These are phyloP conservation scores for Talaromyces albobiverticillius DNA, from an alignment of 2,329 filamentous ascomycete genomes.

Conservation along the genomic window DNA sequence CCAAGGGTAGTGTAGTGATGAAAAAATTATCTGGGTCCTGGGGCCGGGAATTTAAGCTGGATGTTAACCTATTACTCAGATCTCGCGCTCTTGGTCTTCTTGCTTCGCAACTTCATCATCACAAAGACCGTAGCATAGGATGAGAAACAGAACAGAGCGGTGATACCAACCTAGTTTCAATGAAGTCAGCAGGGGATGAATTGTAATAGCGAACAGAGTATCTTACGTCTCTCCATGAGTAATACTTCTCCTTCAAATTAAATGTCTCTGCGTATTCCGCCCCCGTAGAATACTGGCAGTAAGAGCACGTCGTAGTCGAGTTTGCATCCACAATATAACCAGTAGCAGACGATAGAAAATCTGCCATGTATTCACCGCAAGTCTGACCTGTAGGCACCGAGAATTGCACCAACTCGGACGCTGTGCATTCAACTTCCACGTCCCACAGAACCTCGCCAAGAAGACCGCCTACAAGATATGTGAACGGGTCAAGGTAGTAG, in stretches of 20 bases:
- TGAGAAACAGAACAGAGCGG: constrained; percentile 42
- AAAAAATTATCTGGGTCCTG: background rate
- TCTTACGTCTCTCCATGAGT: constrained; percentile 37
- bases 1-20: no score
- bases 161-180: constrained; percentile 35
- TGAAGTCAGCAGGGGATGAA: background rate
- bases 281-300: constrained; percentile 30
- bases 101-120: constrained; percentile 50
- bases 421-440: constrained; percentile 34
- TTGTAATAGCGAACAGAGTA: background rate
- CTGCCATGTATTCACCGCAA: constrained; percentile 33
- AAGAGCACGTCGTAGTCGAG: constrained; percentile 26
- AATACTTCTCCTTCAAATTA: constrained; percentile 32
- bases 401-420: constrained; percentile 31
- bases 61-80: constrained; percentile 24
- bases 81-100: constrained; percentile 46
- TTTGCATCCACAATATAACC: constrained; percentile 30
- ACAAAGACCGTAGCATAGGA: constrained; percentile 45
- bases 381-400: constrained; percentile 25
- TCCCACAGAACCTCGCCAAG: constrained; percentile 38
- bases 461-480: constrained; percentile 40
- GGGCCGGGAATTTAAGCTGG: background rate
- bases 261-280: constrained; percentile 34
- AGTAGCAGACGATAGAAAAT: constrained; percentile 26
- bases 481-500: constrained; percentile 45